Conservation (phyloP, 306 rosid genomes). For the Cajanus cajan region DNA sequence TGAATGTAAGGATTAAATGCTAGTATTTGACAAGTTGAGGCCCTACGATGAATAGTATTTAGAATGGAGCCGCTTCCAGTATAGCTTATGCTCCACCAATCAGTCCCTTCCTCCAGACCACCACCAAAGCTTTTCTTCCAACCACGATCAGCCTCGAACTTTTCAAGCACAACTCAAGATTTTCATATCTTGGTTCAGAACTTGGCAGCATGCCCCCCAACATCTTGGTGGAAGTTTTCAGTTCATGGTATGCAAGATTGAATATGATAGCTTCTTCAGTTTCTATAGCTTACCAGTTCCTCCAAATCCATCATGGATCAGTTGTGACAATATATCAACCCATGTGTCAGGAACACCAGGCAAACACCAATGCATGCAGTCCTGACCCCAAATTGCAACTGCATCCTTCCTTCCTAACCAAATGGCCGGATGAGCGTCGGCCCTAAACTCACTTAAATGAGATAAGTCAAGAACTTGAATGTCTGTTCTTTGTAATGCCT, state of each 20-base stretch:
- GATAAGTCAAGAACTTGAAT: slow-evolving; percentile 65
- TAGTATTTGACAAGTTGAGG: slow-evolving; percentile 11
- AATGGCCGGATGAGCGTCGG: slow-evolving; percentile 85
- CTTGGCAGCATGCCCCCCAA: slow-evolving; percentile 6
- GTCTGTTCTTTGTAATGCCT: slow-evolving; percentile 50
- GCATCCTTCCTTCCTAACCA: slow-evolving; percentile 94
- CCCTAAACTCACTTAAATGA: slow-evolving; percentile 80
- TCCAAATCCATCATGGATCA: slow-evolving; percentile 42
- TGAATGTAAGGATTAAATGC: slow-evolving; percentile 21
- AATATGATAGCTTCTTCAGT: not conserved
- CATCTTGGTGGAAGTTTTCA: not conserved
- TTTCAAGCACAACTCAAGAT: slow-evolving; percentile 7
- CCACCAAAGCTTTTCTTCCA: slow-evolving; percentile 29
- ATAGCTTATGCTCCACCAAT: slow-evolving; percentile 11
- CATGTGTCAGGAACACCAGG: slow-evolving; percentile 91
- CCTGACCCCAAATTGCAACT: slow-evolving; percentile 82
- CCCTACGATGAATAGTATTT: not conserved
- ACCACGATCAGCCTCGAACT: slow-evolving; percentile 9
- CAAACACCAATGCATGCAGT: slow-evolving; percentile 95
- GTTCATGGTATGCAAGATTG: slow-evolving; percentile 18
- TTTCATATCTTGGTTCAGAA: slow-evolving; percentile 20
- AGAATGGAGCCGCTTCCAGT: not conserved
- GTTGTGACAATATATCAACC: slow-evolving; percentile 73
- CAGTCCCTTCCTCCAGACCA: not conserved
- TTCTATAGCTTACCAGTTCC: slow-evolving; percentile 19